Percentiles rank a stretch among this genome's conserved stretches.
Evolutionary conservation across 2,329 filamentous ascomycete genomes (phyloP).

Genomic region (Fonsecaea nubica): DNA sequence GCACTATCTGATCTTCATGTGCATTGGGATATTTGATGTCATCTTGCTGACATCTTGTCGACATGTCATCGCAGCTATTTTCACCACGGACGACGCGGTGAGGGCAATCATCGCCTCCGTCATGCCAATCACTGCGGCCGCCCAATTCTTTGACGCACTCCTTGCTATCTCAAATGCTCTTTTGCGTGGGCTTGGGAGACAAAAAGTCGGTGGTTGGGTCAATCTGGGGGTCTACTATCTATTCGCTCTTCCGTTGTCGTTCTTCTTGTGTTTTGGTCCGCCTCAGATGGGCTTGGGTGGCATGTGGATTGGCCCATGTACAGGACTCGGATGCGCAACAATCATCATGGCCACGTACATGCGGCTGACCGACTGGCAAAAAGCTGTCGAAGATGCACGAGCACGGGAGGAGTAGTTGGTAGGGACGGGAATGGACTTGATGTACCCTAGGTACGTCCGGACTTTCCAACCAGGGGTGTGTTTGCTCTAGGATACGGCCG

Average conservation of each 20-base stretch:
- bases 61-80: conserved; percentile 71
- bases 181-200: conserved; percentile 77
- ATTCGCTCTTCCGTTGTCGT: conserved; percentile 76
- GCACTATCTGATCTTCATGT: conserved; percentile 64
- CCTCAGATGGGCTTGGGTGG: conserved; percentile 71
- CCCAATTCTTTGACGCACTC: conserved; percentile 80
- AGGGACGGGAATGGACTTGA: not conserved
- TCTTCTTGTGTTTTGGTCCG: conserved; percentile 72
- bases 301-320: conserved; percentile 67
- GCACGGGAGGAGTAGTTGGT: conserved; percentile 35
- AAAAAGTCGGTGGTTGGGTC: conserved; percentile 80
- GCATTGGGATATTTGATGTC: conserved; percentile 75
- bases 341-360: conserved; percentile 74
- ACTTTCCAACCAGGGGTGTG: not conserved
- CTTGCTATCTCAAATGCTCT: conserved; percentile 76
- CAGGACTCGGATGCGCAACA: conserved; percentile 79
- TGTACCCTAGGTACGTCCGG: not conserved
- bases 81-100: conserved; percentile 69
- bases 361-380: conserved; percentile 56
- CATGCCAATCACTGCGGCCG: conserved; percentile 75
- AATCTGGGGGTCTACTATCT: conserved; percentile 80
- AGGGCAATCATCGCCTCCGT: conserved; percentile 66
- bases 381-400: conserved; percentile 59
- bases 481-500: not conserved
- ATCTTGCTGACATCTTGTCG: conserved; percentile 68